These are phyloP conservation scores for Zoysia pacifica DNA, from an alignment of 176 grass and related monocot species.

Conservation along the genomic window DNA sequence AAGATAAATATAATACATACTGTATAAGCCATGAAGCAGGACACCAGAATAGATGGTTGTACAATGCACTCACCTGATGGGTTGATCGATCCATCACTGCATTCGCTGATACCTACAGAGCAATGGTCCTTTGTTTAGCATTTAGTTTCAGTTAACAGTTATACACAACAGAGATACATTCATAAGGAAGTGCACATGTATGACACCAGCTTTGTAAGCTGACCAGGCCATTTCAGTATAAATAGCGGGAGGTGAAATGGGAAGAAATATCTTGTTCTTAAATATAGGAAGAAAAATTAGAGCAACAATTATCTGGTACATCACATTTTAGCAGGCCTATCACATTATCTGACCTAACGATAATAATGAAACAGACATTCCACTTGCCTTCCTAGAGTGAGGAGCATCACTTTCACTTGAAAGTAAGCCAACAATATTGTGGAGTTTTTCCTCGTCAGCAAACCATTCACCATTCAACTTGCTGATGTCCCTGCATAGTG, in stretches of 20 bases:
- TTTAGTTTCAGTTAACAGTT: background rate
- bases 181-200: background rate
- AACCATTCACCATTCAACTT: conserved; percentile 76
- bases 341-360: background rate
- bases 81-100: conserved; percentile 48
- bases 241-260: no score
- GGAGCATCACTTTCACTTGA: conserved; percentile 40
- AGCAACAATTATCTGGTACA: no score
- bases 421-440: conserved; percentile 55
- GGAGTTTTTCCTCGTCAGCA: conserved; percentile 60
- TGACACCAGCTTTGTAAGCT: background rate
- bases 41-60: background rate
- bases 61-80: conserved; percentile 32
- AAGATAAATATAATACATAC: background rate
- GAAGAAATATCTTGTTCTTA: no score
- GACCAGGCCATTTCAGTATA: background rate
- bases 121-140: background rate
- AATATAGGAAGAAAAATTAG: no score
- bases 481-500: conserved; percentile 50
- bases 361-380: conserved; percentile 20
- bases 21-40: background rate
- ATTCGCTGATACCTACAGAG: conserved; percentile 28
- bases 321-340: no score
- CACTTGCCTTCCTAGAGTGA: conserved; percentile 40
- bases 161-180: background rate